Conservation (phyloP, 2,329 filamentous ascomycete genomes). For the Penicillium sp. region DNA sequence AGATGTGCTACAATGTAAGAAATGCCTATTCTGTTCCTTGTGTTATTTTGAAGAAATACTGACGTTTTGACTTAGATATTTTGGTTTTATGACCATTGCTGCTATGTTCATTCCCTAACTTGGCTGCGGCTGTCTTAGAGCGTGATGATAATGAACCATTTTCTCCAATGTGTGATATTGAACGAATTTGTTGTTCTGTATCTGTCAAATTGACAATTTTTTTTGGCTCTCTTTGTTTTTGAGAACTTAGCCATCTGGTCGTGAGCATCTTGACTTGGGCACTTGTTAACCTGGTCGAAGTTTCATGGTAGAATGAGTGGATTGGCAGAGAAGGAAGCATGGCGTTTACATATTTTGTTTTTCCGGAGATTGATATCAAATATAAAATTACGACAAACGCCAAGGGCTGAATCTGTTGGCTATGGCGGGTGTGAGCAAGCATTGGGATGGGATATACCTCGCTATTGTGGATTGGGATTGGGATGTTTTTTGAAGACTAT, state of each 20-base stretch:
- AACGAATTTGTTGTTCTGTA: not conserved
- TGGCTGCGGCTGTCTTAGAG: not conserved
- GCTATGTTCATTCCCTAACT: slow-evolving; percentile 39
- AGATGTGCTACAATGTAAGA: slow-evolving; percentile 40
- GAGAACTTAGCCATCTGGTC: not conserved
- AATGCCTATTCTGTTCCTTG: not conserved
- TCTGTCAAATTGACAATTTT: not conserved
- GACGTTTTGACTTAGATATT: slow-evolving; percentile 30
- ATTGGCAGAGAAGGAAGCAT: not conserved
- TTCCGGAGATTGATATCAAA: not conserved
- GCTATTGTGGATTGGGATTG: not conserved
- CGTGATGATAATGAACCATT: slow-evolving; percentile 19
- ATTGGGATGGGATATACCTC: slow-evolving; percentile 2
- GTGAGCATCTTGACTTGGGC: not conserved
- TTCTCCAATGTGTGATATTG: not conserved
- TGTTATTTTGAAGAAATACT: not conserved
- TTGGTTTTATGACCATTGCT: slow-evolving; percentile 40
- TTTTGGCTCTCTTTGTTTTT: not conserved
- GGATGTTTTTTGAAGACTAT: not conserved
- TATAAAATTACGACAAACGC: not conserved
- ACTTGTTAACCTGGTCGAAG: not conserved
- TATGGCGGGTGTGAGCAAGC: not conserved
- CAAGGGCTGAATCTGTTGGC: not conserved
- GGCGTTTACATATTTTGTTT: not conserved
- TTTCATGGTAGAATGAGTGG: not conserved